Conservation (phyloP, 345 rosid species). For the Gossypium arboreum region DNA sequence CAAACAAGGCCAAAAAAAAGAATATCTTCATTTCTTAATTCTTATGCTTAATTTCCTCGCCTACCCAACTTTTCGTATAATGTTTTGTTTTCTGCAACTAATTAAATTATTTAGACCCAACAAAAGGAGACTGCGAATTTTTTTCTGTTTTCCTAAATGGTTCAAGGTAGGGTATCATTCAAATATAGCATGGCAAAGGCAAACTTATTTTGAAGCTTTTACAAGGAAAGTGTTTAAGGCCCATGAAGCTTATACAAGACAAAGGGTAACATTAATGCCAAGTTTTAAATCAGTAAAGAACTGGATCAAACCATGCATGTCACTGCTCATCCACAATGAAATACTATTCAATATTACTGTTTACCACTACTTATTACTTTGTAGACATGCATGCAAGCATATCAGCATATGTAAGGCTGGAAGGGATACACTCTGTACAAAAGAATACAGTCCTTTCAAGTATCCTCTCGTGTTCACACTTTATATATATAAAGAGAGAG, state of each 20-base stretch:
- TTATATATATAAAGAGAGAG: neutral
- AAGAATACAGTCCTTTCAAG: neutral
- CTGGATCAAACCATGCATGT: neutral
- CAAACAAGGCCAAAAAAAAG: slow-evolving; percentile 10
- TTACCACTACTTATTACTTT: neutral
- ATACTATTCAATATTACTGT: neutral
- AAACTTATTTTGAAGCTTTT: neutral
- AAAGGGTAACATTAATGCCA: neutral
- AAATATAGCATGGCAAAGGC: too few species aligned
- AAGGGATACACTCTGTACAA: neutral
- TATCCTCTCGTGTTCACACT: neutral
- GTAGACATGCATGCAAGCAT: neutral
- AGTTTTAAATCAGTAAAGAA: neutral
- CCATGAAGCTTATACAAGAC: too few species aligned
- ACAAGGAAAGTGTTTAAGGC: too few species aligned
- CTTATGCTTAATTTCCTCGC: neutral
- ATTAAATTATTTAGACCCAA: neutral
- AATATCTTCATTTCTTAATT: neutral
- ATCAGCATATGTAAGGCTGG: neutral
- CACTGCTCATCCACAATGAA: neutral
- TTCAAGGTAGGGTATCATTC: neutral
- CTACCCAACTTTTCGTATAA: neutral
- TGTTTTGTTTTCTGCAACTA: neutral
- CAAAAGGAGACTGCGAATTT: neutral
- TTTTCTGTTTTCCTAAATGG: too few species aligned